These are phyloP conservation scores for Epichloe amarillans DNA, from an alignment of 2,329 filamentous ascomycete species.

Conservation along the genomic window DNA sequence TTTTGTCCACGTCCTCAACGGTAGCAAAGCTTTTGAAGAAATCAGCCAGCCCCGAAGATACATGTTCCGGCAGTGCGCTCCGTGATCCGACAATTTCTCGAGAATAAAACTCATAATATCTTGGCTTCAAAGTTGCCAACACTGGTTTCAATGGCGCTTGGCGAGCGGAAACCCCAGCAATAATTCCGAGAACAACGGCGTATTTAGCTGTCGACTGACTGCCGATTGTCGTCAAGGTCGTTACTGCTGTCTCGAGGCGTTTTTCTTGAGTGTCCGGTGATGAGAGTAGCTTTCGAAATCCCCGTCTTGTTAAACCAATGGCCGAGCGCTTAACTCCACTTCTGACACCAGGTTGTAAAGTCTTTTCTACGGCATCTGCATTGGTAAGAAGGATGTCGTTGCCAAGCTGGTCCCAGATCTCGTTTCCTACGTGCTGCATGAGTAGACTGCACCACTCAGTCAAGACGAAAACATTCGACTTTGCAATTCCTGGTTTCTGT, in stretches of 20 bases:
- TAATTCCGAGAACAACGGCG: slow-evolving; percentile 65
- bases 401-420: slow-evolving; percentile 51
- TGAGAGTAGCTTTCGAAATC: slow-evolving; percentile 60
- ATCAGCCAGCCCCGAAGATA: slow-evolving; percentile 61
- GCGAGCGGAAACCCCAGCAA: slow-evolving; percentile 75
- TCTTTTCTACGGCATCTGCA: slow-evolving; percentile 66
- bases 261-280: slow-evolving; percentile 41
- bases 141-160: slow-evolving; percentile 48
- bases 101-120: slow-evolving; percentile 70
- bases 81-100: slow-evolving; percentile 77
- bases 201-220: slow-evolving; percentile 52
- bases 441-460: slow-evolving; percentile 80
- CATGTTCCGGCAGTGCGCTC: slow-evolving; percentile 53
- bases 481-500: slow-evolving; percentile 62
- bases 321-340: slow-evolving; percentile 58
- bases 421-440: slow-evolving; percentile 53
- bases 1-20: slow-evolving; percentile 58
- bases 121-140: slow-evolving; percentile 50
- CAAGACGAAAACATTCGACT: slow-evolving; percentile 73
- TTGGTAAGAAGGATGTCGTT: slow-evolving; percentile 53
- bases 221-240: slow-evolving; percentile 55
- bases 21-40: slow-evolving; percentile 71
- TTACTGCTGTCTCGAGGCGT: slow-evolving; percentile 49
- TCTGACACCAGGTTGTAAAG: slow-evolving; percentile 52
- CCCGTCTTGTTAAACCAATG: slow-evolving; percentile 64